Evolutionary conservation across 2,329 filamentous ascomycete species (phyloP).

Genomic region (Fusarium phyllophilum): DNA sequence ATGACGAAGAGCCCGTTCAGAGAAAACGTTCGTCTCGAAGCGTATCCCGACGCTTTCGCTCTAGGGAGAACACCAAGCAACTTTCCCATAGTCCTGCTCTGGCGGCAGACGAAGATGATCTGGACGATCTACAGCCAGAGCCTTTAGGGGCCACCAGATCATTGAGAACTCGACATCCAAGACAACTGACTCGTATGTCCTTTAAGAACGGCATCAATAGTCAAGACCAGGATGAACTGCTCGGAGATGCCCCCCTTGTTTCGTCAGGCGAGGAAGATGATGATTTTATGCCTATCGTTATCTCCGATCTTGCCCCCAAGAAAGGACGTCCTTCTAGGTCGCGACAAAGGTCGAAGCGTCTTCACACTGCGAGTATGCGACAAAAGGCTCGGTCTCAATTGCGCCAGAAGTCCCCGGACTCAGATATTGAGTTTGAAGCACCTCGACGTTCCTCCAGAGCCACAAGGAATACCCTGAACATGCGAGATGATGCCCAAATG

Average conservation of each 20-base stretch:
- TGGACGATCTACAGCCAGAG: slow-evolving; percentile 16
- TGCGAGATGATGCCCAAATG: slow-evolving; percentile 64
- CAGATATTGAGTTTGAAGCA: slow-evolving; percentile 64
- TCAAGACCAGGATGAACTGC: slow-evolving; percentile 49
- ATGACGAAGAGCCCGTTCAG: slow-evolving; percentile 16
- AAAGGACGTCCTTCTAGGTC: slow-evolving; percentile 36
- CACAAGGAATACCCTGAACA: slow-evolving; percentile 55
- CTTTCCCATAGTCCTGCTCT: slow-evolving; percentile 26
- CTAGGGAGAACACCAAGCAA: slow-evolving; percentile 40
- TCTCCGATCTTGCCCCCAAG: slow-evolving; percentile 50
- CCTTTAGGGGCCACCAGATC: slow-evolving; percentile 24
- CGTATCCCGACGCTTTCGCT: slow-evolving; percentile 37
- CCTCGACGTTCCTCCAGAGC: slow-evolving; percentile 61
- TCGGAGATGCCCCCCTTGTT: slow-evolving; percentile 40
- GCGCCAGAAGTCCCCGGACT: slow-evolving; percentile 47
- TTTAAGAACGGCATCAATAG: slow-evolving; percentile 37
- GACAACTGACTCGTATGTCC: slow-evolving; percentile 42
- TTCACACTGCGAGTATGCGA: slow-evolving; percentile 26
- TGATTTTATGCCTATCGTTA: slow-evolving; percentile 48
- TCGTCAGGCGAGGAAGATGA: slow-evolving; percentile 49
- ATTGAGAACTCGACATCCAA: slow-evolving; percentile 43
- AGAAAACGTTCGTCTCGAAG: slow-evolving; percentile 14
- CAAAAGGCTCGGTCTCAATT: slow-evolving; percentile 12
- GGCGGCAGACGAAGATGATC: slow-evolving; percentile 34
- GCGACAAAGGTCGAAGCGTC: slow-evolving; percentile 36